Evolutionary conservation across 169 alveolate species (phyloP).

Genomic region (Plasmodium billcollinsi): DNA sequence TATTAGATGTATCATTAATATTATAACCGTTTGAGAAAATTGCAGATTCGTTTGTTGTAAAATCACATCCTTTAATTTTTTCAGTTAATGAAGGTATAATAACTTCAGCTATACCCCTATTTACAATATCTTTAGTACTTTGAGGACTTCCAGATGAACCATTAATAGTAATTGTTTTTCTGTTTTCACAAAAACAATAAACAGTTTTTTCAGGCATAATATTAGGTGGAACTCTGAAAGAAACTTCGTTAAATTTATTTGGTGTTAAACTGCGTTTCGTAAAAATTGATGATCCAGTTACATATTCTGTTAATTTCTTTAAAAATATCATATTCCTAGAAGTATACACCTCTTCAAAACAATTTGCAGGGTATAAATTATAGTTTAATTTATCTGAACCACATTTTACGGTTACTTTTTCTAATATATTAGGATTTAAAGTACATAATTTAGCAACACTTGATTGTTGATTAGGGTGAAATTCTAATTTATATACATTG

Average conservation of each 20-base stretch:
- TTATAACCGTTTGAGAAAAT: slow-evolving; percentile 20
- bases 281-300: slow-evolving; percentile 11
- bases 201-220: not conserved
- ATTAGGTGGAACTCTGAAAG: slow-evolving; percentile 51
- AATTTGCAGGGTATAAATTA: slow-evolving; percentile 30
- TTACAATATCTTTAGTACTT: not conserved
- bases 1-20: not conserved
- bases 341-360: slow-evolving; percentile 31
- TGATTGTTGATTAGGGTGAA: not conserved
- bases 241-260: slow-evolving; percentile 4
- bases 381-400: slow-evolving; percentile 24
- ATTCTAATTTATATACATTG: not conserved
- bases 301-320: not conserved
- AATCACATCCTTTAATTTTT: slow-evolving; percentile 49
- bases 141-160: not conserved
- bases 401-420: slow-evolving; percentile 30
- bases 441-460: not conserved
- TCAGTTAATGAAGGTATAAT: not conserved
- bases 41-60: not conserved
- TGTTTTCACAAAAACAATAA: slow-evolving; percentile 35
- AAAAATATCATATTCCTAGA: not conserved
- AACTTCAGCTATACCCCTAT: slow-evolving; percentile 34
- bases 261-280: not conserved
- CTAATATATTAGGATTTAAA: slow-evolving; percentile 13
- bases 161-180: slow-evolving; percentile 7